Evolutionary conservation across 2,329 filamentous ascomycete genomes (phyloP).

Genomic region (Neocatenulostroma microsporum): DNA sequence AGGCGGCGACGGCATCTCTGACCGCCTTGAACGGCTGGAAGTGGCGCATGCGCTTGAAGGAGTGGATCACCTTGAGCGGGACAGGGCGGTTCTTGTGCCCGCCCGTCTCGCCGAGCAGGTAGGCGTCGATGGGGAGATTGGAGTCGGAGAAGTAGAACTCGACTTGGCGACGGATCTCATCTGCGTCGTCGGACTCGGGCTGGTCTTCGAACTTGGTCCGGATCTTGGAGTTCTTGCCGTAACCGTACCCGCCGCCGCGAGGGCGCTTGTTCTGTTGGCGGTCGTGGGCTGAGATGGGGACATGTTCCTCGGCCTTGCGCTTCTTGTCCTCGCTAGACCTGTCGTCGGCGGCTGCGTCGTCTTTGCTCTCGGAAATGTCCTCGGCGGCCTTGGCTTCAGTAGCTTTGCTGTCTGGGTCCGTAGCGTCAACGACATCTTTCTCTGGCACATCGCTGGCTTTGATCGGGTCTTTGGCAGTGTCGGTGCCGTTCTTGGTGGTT

Average conservation of each 20-base stretch:
- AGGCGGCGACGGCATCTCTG: slow-evolving; percentile 73
- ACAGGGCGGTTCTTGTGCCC: slow-evolving; percentile 77
- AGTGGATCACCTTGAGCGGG: slow-evolving; percentile 66
- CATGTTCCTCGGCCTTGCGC: slow-evolving; percentile 9
- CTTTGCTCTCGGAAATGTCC: not conserved
- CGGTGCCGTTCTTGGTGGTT: slow-evolving; percentile 5
- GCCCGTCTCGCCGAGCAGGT: slow-evolving; percentile 69
- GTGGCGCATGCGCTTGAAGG: slow-evolving; percentile 91
- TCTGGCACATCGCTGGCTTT: slow-evolving; percentile 9
- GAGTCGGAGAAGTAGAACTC: slow-evolving; percentile 95
- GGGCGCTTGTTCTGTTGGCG: slow-evolving; percentile 7
- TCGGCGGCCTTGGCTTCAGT: not conserved
- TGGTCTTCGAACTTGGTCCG: slow-evolving; percentile 36
- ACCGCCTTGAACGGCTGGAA: slow-evolving; percentile 85
- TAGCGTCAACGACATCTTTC: slow-evolving; percentile 6
- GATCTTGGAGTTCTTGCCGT: slow-evolving; percentile 15
- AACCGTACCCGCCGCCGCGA: slow-evolving; percentile 9
- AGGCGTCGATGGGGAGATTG: slow-evolving; percentile 83
- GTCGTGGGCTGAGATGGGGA: slow-evolving; percentile 8
- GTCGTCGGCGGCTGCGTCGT: slow-evolving; percentile 2
- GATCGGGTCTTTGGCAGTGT: slow-evolving; percentile 8
- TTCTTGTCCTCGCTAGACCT: slow-evolving; percentile 3
- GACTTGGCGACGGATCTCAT: slow-evolving; percentile 80
- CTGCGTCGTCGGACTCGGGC: slow-evolving; percentile 67
- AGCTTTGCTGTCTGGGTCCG: not conserved